Evolutionary conservation across 306 rosid species (phyloP).

Genomic region (Fragaria vesca): DNA sequence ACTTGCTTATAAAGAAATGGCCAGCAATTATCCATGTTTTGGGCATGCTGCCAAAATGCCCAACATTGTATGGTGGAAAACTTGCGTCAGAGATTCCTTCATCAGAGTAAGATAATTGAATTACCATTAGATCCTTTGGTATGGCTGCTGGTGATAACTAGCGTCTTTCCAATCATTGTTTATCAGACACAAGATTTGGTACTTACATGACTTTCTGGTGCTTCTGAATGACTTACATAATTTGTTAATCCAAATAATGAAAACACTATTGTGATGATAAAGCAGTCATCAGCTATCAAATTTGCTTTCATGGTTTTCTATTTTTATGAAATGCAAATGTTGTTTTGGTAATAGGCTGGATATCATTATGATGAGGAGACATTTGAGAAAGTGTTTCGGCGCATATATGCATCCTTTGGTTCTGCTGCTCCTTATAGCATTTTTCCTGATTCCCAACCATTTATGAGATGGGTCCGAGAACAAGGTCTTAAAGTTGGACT

Average conservation of each 20-base stretch:
- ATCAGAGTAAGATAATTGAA: constrained; percentile 60
- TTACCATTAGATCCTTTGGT: constrained; percentile 12
- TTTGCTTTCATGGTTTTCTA: not conserved
- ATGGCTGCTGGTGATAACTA: constrained; percentile 7
- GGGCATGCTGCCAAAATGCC: constrained; percentile 84
- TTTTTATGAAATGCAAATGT: constrained; percentile 9
- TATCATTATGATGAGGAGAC: constrained; percentile 94
- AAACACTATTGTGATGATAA: constrained; percentile 1
- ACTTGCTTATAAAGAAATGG: constrained; percentile 86
- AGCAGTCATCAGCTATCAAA: not conserved
- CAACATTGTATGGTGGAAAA: constrained; percentile 89
- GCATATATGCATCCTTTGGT: constrained; percentile 88
- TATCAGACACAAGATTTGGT: constrained; percentile 1
- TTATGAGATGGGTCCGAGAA: constrained; percentile 77
- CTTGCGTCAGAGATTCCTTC: constrained; percentile 89
- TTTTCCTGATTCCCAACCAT: constrained; percentile 87
- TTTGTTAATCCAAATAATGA: constrained; percentile 8
- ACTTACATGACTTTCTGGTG: not conserved
- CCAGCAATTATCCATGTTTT: constrained; percentile 80
- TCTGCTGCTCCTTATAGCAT: constrained; percentile 86
- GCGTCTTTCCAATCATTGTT: constrained; percentile 11
- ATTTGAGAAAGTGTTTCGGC: constrained; percentile 88
- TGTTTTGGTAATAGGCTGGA: constrained; percentile 76
- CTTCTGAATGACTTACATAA: constrained; percentile 5
- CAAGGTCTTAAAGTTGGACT: constrained; percentile 80